Conservation (phyloP, 257 asterid species). For the Petunia secreta region DNA sequence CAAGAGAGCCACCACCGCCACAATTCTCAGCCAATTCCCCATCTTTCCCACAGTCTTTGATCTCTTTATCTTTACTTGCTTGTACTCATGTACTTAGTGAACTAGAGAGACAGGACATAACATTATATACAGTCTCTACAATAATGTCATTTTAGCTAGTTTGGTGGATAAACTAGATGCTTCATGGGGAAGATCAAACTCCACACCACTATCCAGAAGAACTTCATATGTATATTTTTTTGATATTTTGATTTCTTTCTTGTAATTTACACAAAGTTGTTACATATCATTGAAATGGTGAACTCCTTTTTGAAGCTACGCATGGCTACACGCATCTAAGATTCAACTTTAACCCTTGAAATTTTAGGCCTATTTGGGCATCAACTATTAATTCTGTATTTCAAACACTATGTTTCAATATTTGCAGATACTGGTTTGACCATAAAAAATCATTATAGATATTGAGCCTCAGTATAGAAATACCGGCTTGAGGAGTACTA, state of each 20-base stretch:
- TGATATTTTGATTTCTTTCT: slow-evolving; percentile 29
- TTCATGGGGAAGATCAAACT: slow-evolving; percentile 24
- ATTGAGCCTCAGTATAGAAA: too few relatives aligned
- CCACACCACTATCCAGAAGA: background rate
- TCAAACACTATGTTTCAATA: too few relatives aligned
- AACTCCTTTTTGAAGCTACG: slow-evolving; percentile 9
- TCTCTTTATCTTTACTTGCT: background rate
- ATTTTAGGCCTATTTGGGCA: background rate
- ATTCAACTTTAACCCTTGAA: background rate
- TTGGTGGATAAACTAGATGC: slow-evolving; percentile 35
- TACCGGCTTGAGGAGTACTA: too few relatives aligned
- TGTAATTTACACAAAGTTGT: slow-evolving; percentile 27
- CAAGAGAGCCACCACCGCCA: slow-evolving; percentile 35
- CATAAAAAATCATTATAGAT: too few relatives aligned
- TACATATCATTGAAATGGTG: slow-evolving; percentile 3
- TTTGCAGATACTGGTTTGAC: too few relatives aligned
- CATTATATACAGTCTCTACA: slow-evolving; percentile 20
- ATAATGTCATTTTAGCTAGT: slow-evolving; percentile 31
- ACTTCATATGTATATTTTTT: background rate
- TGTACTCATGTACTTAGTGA: background rate
- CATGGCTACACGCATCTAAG: background rate
- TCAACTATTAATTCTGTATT: too few relatives aligned
- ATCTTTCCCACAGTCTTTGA: background rate
- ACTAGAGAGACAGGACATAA: slow-evolving; percentile 29
- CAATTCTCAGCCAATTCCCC: slow-evolving; percentile 40